A percentile compares a stretch with the other conserved stretches of the same genome.
phyloP scores from a whole-genome alignment of 768 basidiomycete genomes.

The Sporobolomyces phaffii region DNA sequence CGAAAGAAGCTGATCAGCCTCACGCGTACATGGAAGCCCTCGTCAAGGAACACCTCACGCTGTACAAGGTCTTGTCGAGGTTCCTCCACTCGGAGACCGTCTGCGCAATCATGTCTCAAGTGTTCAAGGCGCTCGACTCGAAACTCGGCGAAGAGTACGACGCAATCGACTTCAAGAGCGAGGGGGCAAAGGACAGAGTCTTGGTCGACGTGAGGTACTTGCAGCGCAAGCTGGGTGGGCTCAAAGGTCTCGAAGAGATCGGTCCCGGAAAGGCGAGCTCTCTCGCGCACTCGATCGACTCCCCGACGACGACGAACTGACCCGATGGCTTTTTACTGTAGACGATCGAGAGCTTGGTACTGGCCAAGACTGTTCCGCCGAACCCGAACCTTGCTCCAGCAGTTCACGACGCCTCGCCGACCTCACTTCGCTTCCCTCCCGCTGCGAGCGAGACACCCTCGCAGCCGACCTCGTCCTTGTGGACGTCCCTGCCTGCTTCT shows the following conservation, averaged over 20 bases:
- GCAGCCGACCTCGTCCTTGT: neutral
- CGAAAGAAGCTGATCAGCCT: constrained; percentile 52
- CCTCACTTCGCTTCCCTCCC: neutral
- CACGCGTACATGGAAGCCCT: constrained; percentile 90
- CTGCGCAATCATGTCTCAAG: constrained; percentile 90
- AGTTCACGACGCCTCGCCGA: too few species aligned
- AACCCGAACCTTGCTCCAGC: neutral
- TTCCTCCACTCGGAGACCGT: constrained; percentile 73
- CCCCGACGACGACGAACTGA: neutral
- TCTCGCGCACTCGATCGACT: too few species aligned
- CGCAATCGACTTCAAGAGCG: constrained; percentile 71
- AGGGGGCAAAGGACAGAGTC: constrained; percentile 72
- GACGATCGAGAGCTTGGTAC: constrained; percentile 35
- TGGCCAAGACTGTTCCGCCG: constrained; percentile 6
- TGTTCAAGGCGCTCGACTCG: constrained; percentile 86
- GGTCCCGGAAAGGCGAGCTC: constrained; percentile 24
- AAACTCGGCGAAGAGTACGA: constrained; percentile 79
- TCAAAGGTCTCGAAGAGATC: constrained; percentile 35
- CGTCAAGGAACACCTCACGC: constrained; percentile 86
- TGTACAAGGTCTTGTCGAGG: constrained; percentile 91
- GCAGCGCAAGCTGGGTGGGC: constrained; percentile 28
- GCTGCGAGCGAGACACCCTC: neutral
- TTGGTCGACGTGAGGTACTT: constrained; percentile 37
- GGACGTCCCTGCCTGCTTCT: neutral
- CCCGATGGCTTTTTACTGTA: neutral